These are phyloP conservation scores for Suhomyces vadensis DNA, from an alignment of 805 yeast genomes.

Conservation along the genomic window DNA sequence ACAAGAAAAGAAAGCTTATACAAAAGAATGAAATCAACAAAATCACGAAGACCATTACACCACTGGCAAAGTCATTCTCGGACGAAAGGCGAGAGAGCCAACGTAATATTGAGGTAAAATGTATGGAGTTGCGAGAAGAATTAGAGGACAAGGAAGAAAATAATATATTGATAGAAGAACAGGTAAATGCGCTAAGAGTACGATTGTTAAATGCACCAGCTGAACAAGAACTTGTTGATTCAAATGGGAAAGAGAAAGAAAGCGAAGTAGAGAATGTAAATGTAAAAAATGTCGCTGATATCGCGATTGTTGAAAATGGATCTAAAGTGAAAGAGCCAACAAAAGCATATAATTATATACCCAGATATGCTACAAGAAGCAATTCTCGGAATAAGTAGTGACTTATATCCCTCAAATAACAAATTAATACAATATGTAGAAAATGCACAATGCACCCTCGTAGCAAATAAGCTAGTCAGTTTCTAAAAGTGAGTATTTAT, in stretches of 20 bases:
- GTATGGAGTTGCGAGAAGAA: constrained; percentile 51
- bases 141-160: constrained; percentile 49
- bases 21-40: not conserved
- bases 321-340: not conserved
- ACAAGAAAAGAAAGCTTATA: constrained; percentile 33
- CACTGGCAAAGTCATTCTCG: not conserved
- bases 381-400: not conserved
- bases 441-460: too few relatives aligned
- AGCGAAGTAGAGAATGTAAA: too few relatives aligned
- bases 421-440: too few relatives aligned
- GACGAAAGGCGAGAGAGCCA: constrained; percentile 24
- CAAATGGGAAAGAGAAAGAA: too few relatives aligned
- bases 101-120: constrained; percentile 44
- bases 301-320: too few relatives aligned
- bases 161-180: constrained; percentile 29
- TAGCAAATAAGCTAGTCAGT: not conserved
- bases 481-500: too few relatives aligned
- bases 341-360: not conserved
- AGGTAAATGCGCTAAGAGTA: constrained; percentile 22
- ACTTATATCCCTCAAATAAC: too few relatives aligned
- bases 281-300: too few relatives aligned
- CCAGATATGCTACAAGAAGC: not conserved
- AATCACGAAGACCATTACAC: not conserved
- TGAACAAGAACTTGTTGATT: too few relatives aligned
- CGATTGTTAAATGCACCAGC: too few relatives aligned